Evolutionary conservation across 768 basidiomycete species (phyloP), one percentile per base, ranked within the genome.

Genomic region (Strobilomyces confusus): DNA sequence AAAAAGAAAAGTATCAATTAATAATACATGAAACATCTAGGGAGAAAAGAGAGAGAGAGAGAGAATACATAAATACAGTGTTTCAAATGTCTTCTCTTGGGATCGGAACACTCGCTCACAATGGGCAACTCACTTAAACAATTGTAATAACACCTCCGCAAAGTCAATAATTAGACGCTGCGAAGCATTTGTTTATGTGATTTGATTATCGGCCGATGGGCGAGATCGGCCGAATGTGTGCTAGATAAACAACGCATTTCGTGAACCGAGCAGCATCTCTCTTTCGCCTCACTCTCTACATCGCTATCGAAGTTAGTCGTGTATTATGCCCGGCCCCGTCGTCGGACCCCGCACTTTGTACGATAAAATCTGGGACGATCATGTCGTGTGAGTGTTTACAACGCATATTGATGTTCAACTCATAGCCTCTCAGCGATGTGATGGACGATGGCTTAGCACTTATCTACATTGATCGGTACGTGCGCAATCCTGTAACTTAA

Each of bases 361-460:
- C 72, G 95, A 98, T 74, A 98, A 98, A 76, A 92, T 98, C 58
- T 97, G 91, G 85, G 92, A 97, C 60, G 93, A 98, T 69, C 95
- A 98, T 74, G 83, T 95, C 65, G 88, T 98, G 84, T 92, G 63
- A 57, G 89, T 59, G 29, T 48, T 46, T 13, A 15, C 11, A 23
- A 29, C 44, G 4, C 33, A 25, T 69, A 48, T 44, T 50, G 52
- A 49, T 34, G n/a, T 36, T 17, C 12, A 49, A 20, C 53, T 65
- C 46, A 60, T 29, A 26, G 26, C 3, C 20, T 38, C 59, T 42
- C 62, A 92, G 91, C 34, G 80, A 88, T 63, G 69, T 79, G 53
- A 82, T 88, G 59, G 82, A 88, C 41, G 84, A 89, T 62, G 90
- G 88, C 44, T 76, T 87, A 44, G 84, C 89, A 7, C 79, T 93